phyloP scores from a whole-genome alignment of 176 grass and related monocot species.

The Carex cristatella region DNA sequence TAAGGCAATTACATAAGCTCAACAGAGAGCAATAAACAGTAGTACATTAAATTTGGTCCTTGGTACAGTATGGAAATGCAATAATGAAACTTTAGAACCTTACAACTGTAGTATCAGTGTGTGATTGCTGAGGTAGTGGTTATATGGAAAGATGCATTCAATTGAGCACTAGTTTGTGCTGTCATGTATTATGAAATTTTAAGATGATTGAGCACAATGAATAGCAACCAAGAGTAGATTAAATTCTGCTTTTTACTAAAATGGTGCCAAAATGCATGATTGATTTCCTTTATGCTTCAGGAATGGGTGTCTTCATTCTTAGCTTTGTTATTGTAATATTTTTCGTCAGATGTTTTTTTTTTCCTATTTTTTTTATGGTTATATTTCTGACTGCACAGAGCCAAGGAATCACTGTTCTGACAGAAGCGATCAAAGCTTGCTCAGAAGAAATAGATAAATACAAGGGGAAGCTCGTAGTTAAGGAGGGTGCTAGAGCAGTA shows the following conservation, averaged over 20 bases:
- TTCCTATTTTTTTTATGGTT: background rate
- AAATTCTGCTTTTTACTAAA: background rate
- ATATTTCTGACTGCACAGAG: slow-evolving; percentile 35
- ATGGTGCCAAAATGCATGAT: background rate
- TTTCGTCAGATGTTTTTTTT: background rate
- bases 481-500: slow-evolving; percentile 96
- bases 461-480: slow-evolving; percentile 74
- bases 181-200: background rate
- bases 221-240: background rate
- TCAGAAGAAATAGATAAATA: slow-evolving; percentile 60
- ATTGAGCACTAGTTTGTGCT: background rate
- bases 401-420: slow-evolving; percentile 70
- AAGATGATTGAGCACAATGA: background rate
- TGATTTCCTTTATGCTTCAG: background rate
- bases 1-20: background rate
- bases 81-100: background rate
- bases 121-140: background rate
- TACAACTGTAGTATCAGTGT: background rate
- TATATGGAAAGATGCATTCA: background rate
- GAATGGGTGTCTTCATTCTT: background rate
- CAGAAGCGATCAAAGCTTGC: slow-evolving; percentile 71
- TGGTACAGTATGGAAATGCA: background rate
- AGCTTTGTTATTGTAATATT: background rate
- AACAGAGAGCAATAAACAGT: background rate
- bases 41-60: background rate